phyloP scores from a whole-genome alignment of 371 early-diverging fungal genomes.

The Chytridium lagenaria region DNA sequence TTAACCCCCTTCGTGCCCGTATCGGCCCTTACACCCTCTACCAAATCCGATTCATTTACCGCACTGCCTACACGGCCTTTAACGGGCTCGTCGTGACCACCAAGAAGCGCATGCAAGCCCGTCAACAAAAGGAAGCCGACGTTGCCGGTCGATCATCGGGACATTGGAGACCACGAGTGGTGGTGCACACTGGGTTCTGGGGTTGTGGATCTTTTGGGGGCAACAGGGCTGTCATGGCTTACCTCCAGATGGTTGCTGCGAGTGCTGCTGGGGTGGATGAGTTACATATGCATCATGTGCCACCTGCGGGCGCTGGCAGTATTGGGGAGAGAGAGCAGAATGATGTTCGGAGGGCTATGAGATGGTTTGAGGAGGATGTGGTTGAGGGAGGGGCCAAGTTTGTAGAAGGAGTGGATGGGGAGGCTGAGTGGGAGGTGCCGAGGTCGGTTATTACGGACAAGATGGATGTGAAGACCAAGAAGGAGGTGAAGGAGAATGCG shows the following conservation, averaged over 20 bases:
- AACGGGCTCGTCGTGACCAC: constrained; percentile 28
- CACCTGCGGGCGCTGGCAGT: too few relatives aligned
- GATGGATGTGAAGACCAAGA: not conserved
- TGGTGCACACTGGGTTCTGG: constrained; percentile 38
- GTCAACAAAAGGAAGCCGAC: constrained; percentile 16
- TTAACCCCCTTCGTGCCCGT: constrained; percentile 29
- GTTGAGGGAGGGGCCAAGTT: not conserved
- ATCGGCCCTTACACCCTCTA: constrained; percentile 30
- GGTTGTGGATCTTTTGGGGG: constrained; percentile 36
- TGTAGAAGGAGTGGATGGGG: not conserved
- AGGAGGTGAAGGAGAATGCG: not conserved
- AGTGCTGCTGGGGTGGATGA: constrained; percentile 31
- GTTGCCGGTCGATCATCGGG: not conserved
- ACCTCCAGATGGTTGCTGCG: constrained; percentile 38
- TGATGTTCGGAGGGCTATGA: not conserved
- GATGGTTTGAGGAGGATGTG: constrained; percentile 12
- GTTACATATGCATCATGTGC: constrained; percentile 24
- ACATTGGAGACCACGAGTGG: constrained; percentile 17
- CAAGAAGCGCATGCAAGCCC: constrained; percentile 5
- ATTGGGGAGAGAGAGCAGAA: too few relatives aligned
- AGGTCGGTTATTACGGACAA: not conserved
- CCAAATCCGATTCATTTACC: constrained; percentile 35
- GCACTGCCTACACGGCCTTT: constrained; percentile 41
- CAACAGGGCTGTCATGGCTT: constrained; percentile 27
- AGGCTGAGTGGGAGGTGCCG: not conserved